A percentile compares a stretch with the other conserved stretches of the same genome.
phyloP scores from a whole-genome alignment of 2,329 filamentous ascomycete species.

The Lecanicillium sp. region DNA sequence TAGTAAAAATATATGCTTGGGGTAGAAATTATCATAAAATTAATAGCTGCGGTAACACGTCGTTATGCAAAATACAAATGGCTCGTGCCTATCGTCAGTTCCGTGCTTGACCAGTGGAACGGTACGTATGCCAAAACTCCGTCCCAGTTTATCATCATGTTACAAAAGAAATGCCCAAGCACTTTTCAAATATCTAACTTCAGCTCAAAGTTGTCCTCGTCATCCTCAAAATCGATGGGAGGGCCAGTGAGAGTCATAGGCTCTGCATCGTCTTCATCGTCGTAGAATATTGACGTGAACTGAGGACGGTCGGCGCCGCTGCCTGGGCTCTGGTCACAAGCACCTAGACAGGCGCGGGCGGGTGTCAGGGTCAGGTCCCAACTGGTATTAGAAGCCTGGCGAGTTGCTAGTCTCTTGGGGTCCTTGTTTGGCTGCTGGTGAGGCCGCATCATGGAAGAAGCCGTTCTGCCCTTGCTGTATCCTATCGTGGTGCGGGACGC shows the following conservation, averaged over 20 bases:
- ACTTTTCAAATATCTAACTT: slow-evolving; percentile 33
- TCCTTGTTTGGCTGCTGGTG: slow-evolving; percentile 14
- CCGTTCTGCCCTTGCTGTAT: slow-evolving; percentile 69
- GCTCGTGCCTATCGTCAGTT: slow-evolving; percentile 3
- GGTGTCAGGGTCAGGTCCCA: slow-evolving; percentile 43
- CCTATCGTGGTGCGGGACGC: slow-evolving; percentile 78
- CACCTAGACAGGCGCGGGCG: slow-evolving; percentile 26
- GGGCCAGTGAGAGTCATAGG: slow-evolving; percentile 21
- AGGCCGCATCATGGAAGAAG: slow-evolving; percentile 39
- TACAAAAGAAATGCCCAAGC: slow-evolving; percentile 14
- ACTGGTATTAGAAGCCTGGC: slow-evolving; percentile 13
- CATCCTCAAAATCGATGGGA: slow-evolving; percentile 30
- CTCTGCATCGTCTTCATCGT: slow-evolving; percentile 34
- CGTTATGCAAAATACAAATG: not conserved
- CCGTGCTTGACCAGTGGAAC: not conserved
- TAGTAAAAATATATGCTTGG: too few relatives aligned
- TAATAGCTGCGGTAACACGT: slow-evolving; percentile 16
- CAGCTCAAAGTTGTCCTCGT: slow-evolving; percentile 52
- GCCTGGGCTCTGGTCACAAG: slow-evolving; percentile 16
- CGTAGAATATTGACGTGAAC: slow-evolving; percentile 55
- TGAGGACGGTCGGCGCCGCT: slow-evolving; percentile 35
- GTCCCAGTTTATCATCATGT: slow-evolving; percentile 2
- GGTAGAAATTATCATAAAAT: slow-evolving; percentile 4
- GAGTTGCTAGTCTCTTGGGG: slow-evolving; percentile 6
- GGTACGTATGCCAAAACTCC: slow-evolving; percentile 18